Evolutionary conservation across 2,329 filamentous ascomycete genomes (phyloP).

Genomic region (Emmonsiellopsis sp.): DNA sequence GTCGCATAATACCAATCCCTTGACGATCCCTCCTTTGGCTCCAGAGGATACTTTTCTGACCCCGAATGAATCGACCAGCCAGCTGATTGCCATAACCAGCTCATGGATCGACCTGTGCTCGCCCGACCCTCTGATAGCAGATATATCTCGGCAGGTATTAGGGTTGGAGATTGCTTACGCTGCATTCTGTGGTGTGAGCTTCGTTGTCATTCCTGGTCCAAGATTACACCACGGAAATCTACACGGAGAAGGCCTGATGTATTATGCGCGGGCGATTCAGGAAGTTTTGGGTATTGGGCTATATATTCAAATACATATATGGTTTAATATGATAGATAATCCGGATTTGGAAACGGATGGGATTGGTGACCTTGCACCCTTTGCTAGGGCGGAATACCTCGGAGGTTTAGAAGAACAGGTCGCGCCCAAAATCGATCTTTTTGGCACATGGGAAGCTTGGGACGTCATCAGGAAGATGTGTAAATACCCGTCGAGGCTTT

Average conservation of each 20-base stretch:
- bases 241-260: slow-evolving; percentile 46
- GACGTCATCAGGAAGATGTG: slow-evolving; percentile 76
- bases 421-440: slow-evolving; percentile 54
- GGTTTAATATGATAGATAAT: slow-evolving; percentile 75
- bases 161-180: slow-evolving; percentile 90
- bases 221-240: slow-evolving; percentile 50
- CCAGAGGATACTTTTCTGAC: slow-evolving; percentile 54
- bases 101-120: slow-evolving; percentile 90
- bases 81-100: slow-evolving; percentile 71
- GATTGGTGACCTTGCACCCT: slow-evolving; percentile 36
- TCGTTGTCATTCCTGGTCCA: slow-evolving; percentile 74
- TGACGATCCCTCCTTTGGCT: slow-evolving; percentile 33
- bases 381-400: slow-evolving; percentile 34
- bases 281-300: slow-evolving; percentile 67
- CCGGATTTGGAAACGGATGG: slow-evolving; percentile 45
- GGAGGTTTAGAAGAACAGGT: slow-evolving; percentile 13
- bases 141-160: slow-evolving; percentile 80
- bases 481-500: slow-evolving; percentile 72
- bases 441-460: slow-evolving; percentile 89
- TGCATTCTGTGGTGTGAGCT: slow-evolving; percentile 84
- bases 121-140: slow-evolving; percentile 69
- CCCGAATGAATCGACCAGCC: slow-evolving; percentile 70
- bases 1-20: slow-evolving; percentile 30
- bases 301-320: slow-evolving; percentile 70
- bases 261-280: slow-evolving; percentile 76